Conservation (phyloP, 257 asterid genomes). For the Plantago elongata region DNA sequence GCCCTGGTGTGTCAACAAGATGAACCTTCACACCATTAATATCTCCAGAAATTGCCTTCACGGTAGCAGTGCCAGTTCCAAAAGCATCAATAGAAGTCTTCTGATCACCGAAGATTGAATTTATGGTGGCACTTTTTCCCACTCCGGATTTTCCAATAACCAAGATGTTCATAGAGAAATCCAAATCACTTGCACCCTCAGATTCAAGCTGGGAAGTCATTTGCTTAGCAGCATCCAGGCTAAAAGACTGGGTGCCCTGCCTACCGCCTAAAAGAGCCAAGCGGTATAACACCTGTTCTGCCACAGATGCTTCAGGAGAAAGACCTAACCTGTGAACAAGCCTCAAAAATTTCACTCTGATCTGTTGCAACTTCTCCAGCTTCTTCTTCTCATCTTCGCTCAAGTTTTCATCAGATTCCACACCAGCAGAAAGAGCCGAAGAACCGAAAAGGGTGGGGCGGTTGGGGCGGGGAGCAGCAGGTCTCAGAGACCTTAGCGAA, state of each 20-base stretch:
- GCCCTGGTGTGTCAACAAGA: conserved; percentile 85
- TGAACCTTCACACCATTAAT: conserved; percentile 75
- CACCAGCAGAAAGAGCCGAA: conserved; percentile 36
- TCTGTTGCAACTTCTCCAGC: conserved; percentile 68
- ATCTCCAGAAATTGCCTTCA: conserved; percentile 46
- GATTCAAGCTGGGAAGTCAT: conserved; percentile 69
- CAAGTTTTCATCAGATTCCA: conserved; percentile 55
- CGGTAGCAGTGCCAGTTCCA: conserved; percentile 55
- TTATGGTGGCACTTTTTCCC: conserved; percentile 91
- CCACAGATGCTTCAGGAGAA: conserved; percentile 71
- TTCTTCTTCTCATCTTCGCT: conserved; percentile 88
- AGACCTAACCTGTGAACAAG: conserved; percentile 74
- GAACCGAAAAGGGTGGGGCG: conserved; percentile 53
- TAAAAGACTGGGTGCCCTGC: conserved; percentile 57
- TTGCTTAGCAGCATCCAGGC: conserved; percentile 69
- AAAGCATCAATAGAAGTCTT: conserved; percentile 67
- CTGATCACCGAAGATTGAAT: conserved; percentile 76
- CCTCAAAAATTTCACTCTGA: conserved; percentile 86
- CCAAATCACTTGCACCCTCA: conserved; percentile 46
- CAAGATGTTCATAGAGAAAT: conserved; percentile 69
- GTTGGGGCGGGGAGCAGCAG: conserved; percentile 48
- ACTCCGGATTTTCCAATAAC: conserved; percentile 92
- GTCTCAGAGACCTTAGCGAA: conserved; percentile 71
- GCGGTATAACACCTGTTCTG: conserved; percentile 80
- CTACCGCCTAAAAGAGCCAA: conserved; percentile 77